These are phyloP conservation scores for Trichosporon ovoides DNA, from an alignment of 1,284 basidiomycete genomes.

Conservation along the genomic window DNA sequence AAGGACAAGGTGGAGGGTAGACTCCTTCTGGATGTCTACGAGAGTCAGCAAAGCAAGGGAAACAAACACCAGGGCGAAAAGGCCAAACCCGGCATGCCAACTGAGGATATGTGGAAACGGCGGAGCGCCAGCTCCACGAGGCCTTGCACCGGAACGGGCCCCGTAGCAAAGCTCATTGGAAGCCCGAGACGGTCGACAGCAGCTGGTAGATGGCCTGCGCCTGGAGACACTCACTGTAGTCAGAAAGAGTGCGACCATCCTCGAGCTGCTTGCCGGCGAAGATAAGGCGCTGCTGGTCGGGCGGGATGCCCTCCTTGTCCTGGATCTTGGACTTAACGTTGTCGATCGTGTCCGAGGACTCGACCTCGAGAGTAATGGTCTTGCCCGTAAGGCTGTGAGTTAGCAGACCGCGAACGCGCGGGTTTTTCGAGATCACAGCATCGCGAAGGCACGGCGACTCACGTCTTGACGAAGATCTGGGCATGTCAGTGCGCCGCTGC, in stretches of 20 bases:
- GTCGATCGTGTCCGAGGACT: constrained; percentile 87
- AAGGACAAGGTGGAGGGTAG: constrained; percentile 91
- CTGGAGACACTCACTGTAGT: no score
- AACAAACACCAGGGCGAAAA: no score
- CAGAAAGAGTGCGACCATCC: constrained; percentile 80
- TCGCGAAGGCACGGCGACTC: constrained; percentile 31
- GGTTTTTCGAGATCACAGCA: no score
- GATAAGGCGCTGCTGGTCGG: constrained; percentile 93
- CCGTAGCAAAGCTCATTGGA: no score
- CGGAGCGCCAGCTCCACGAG: no score
- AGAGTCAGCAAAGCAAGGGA: no score
- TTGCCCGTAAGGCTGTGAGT: constrained; percentile 83
- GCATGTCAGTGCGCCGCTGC: constrained; percentile 40
- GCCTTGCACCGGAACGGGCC: no score
- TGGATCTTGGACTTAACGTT: constrained; percentile 96
- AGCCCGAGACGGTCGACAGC: no score
- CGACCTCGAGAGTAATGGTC: constrained; percentile 91
- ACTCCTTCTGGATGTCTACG: constrained; percentile 96
- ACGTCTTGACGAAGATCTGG: constrained; percentile 22
- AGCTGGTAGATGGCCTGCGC: no score
- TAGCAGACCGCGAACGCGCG: neutral
- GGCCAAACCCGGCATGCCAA: no score
- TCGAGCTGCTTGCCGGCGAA: constrained; percentile 98
- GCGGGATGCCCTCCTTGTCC: constrained; percentile 80
- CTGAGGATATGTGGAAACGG: no score